A percentile compares a stretch with the other conserved stretches of the same genome.
Evolutionary conservation across 208 protist species (phyloP).

Genomic region (Strigomonas galati): DNA sequence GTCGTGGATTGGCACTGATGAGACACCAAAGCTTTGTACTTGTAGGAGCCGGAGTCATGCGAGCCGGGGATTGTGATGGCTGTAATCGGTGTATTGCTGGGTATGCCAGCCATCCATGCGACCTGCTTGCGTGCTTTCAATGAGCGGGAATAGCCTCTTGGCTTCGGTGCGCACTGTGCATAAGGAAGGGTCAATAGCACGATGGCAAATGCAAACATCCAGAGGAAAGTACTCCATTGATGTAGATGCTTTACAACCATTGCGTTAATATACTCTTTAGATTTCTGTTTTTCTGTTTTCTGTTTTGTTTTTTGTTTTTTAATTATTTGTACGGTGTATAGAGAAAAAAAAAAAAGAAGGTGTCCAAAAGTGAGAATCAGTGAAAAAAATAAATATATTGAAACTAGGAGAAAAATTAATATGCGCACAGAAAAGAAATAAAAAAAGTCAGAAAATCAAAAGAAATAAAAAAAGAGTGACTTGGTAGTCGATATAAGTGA

Average conservation of each 20-base stretch:
- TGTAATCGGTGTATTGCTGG: too few relatives aligned
- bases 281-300: slow-evolving; percentile 8
- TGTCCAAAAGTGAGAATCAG: slow-evolving; percentile 1
- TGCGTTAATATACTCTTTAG: background rate
- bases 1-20: background rate
- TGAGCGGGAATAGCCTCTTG: too few relatives aligned
- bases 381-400: slow-evolving; percentile 4
- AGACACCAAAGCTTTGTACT: background rate
- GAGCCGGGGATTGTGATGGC: background rate
- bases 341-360: slow-evolving; percentile 15
- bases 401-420: slow-evolving; percentile 2
- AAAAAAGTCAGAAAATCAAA: slow-evolving; percentile 4
- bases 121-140: too few relatives aligned
- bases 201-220: too few relatives aligned
- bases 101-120: too few relatives aligned
- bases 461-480: slow-evolving; percentile 15
- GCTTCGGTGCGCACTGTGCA: too few relatives aligned
- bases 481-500: background rate
- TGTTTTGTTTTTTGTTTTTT: background rate
- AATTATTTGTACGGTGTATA: background rate
- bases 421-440: background rate
- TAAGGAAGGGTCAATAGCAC: too few relatives aligned
- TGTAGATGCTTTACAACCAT: too few relatives aligned
- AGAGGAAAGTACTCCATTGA: background rate
- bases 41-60: background rate